Evolutionary conservation across 129 eudicot species (phyloP), one percentile per base, ranked within the genome.

Genomic region (Flaveria trinervia): DNA sequence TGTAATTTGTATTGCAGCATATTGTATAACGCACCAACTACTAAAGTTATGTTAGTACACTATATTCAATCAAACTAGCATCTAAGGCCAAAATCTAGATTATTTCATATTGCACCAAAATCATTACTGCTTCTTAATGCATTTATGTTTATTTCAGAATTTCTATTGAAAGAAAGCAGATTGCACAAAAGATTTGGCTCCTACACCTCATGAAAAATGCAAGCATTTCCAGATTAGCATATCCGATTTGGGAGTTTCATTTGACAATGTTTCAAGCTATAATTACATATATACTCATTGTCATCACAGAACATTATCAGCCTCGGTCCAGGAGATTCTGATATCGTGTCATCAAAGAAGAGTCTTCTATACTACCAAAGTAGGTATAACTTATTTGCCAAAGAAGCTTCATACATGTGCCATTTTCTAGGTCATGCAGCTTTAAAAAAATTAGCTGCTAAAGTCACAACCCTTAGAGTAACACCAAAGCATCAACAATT

Each of bases 401-500:
- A 50, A 12, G 17, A 50, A 50, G 55, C 55, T 50, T 50, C 55
- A 50, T 50, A 50, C 14, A 52, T 52, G 23, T n/a, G 59, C 22
- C 22, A 52, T 52, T 52, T 16, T 52, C 76, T 11, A 43, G 68
- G 36, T 44, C 76, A 69, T 28, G 25, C 60, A 16, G 33, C 68
- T 36, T 36, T 41, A 6, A 51, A 44, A 51, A 70, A 36, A 13
- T n/a, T 68, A 44, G 22, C 22, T 25, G 41, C 36, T 30, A 78
- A 44, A 44, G 54, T 17, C 46, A 54, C 74, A 41, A 18, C 18
- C 45, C 17, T 20, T 39, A 20, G 9, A 45, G n/a, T 12, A 26
- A 78, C 75, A 77, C 15, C 22, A 55, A 68, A 77, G 68, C 81
- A 45, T 68, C 59, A 23, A 5, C 17, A 15, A 67, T 43, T 16